These are phyloP conservation scores for Saturnispora sanitii DNA, from an alignment of 805 yeast species.

Conservation along the genomic window DNA sequence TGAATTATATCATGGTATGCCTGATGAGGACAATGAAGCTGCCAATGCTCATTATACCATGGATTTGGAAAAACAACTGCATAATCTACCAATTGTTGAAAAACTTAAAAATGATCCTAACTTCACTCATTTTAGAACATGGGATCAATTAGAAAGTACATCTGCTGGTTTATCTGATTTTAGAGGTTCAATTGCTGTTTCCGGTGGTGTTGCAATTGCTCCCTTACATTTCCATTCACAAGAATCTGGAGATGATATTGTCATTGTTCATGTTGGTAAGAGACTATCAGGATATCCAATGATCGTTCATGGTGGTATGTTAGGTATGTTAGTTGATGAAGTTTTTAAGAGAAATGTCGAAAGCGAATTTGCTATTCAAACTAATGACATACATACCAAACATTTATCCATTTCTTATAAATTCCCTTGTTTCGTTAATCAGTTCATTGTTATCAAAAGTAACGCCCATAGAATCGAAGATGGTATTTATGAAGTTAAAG, in stretches of 20 bases:
- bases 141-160: constrained; percentile 35
- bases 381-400: constrained; percentile 33
- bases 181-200: constrained; percentile 47
- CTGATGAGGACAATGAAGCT: constrained; percentile 15
- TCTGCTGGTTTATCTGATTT: constrained; percentile 13
- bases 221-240: constrained; percentile 60
- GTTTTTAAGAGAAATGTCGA: constrained; percentile 37
- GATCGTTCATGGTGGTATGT: constrained; percentile 79
- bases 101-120: constrained; percentile 32
- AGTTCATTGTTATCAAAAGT: constrained; percentile 60
- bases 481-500: constrained; percentile 32
- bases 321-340: constrained; percentile 75
- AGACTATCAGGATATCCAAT: constrained; percentile 80
- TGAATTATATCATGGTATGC: constrained; percentile 17
- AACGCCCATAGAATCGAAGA: constrained; percentile 23
- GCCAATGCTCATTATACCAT: constrained; percentile 17
- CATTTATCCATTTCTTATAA: constrained; percentile 44
- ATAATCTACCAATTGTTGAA: constrained; percentile 41
- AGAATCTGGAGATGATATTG: constrained; percentile 46
- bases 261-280: constrained; percentile 69
- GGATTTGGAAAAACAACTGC: constrained; percentile 39
- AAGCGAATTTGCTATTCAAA: constrained; percentile 17
- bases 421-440: constrained; percentile 70
- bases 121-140: constrained; percentile 30
- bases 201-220: constrained; percentile 72